Evolutionary conservation across 805 yeast species (phyloP).

Genomic region (Wickerhamomyces pijperi): DNA sequence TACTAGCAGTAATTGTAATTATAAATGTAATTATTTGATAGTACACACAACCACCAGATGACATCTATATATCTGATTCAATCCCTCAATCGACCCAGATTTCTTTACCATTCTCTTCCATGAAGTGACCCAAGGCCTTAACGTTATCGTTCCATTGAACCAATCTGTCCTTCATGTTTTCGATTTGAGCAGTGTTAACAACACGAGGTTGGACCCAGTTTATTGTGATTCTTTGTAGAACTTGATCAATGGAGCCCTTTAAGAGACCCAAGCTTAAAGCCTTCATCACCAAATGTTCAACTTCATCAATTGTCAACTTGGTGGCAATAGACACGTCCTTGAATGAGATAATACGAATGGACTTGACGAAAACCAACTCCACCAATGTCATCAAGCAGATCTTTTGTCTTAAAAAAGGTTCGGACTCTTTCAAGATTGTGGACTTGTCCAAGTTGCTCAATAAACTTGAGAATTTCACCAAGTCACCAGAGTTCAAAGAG

Average conservation of each 20-base stretch:
- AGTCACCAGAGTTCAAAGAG: conserved; percentile 70
- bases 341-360: conserved; percentile 64
- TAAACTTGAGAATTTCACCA: conserved; percentile 48
- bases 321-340: conserved; percentile 66
- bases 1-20: no score
- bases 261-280: conserved; percentile 77
- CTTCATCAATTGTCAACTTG: conserved; percentile 47
- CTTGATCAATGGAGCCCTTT: conserved; percentile 87
- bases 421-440: conserved; percentile 47
- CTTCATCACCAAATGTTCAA: conserved; percentile 86
- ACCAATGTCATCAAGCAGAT: conserved; percentile 86
- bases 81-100: conserved; percentile 38
- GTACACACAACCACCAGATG: no score
- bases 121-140: conserved; percentile 46
- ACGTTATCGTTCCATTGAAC: conserved; percentile 74
- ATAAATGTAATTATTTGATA: no score
- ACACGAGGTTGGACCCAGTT: conserved; percentile 96
- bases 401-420: conserved; percentile 73
- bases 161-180: conserved; percentile 62
- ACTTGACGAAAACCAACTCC: conserved; percentile 76
- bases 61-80: neutral
- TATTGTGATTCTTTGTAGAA: conserved; percentile 63
- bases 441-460: conserved; percentile 29
- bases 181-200: conserved; percentile 72
- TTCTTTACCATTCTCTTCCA: conserved; percentile 49